Percentiles rank a stretch among this genome's conserved stretches.
Evolutionary conservation across 1,139 yeast species (phyloP).

Genomic region (Yamadazyma conglobata): DNA sequence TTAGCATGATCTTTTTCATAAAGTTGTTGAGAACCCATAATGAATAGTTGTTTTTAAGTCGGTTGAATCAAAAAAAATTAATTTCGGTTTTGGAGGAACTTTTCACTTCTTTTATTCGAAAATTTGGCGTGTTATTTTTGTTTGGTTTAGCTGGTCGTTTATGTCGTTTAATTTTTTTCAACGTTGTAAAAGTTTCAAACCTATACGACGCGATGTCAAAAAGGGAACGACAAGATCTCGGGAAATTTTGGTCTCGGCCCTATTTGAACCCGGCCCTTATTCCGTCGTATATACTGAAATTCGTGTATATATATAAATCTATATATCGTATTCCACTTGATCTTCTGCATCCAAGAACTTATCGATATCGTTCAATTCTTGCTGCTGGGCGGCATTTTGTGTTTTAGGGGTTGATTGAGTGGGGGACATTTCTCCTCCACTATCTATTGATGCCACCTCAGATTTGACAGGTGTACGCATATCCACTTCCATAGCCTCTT

Average conservation of each 20-base stretch:
- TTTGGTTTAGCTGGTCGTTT: conserved; percentile 9
- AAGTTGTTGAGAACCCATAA: conserved; percentile 16
- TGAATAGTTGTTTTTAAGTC: conserved; percentile 5
- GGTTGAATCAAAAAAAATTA: not conserved
- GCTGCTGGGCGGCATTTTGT: conserved; percentile 3
- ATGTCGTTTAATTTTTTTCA: conserved; percentile 11
- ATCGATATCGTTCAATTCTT: conserved; percentile 31
- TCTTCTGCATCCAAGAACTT: conserved; percentile 38
- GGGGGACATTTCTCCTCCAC: too few species aligned
- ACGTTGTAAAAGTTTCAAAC: too few species aligned
- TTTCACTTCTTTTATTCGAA: conserved; percentile 6
- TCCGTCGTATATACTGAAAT: too few species aligned
- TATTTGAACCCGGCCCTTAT: too few species aligned
- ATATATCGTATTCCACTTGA: conserved; percentile 38
- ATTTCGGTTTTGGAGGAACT: conserved; percentile 1
- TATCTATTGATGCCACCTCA: not conserved
- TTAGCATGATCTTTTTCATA: conserved; percentile 41
- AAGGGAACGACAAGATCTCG: too few species aligned
- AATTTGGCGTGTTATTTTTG: conserved; percentile 4
- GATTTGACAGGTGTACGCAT: not conserved
- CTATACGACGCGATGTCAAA: too few species aligned
- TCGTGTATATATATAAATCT: too few species aligned
- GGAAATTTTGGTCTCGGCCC: too few species aligned
- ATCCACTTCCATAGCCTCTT: not conserved
- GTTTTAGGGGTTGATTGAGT: too few species aligned